These are phyloP conservation scores for Inonotus hispidus DNA, from an alignment of 1,284 basidiomycete species.

Conservation along the genomic window DNA sequence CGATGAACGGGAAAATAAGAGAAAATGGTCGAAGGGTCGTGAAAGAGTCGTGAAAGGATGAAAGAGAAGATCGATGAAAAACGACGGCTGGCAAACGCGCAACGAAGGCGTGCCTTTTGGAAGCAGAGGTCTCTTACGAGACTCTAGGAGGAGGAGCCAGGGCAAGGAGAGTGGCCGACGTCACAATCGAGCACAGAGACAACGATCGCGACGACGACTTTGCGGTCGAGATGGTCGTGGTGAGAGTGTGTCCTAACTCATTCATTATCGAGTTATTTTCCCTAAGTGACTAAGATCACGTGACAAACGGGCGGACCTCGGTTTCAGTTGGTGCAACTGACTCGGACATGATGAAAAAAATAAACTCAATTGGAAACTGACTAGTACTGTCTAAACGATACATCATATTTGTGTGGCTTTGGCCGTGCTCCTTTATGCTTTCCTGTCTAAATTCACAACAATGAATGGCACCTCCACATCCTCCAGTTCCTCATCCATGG, in stretches of 20 bases:
- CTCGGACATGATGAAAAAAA: too few species aligned
- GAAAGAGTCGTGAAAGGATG: conserved; percentile 36
- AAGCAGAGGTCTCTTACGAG: conserved; percentile 5
- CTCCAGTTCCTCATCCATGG: conserved; percentile 84
- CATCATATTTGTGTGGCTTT: too few species aligned
- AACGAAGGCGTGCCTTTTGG: conserved; percentile 88
- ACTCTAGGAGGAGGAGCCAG: conserved; percentile 8
- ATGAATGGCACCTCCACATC: conserved; percentile 83
- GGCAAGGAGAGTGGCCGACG: conserved; percentile 8
- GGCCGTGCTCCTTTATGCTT: neutral
- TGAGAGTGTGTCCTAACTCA: neutral
- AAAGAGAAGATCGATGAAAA: conserved; percentile 28
- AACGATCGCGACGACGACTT: conserved; percentile 19
- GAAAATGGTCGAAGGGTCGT: conserved; percentile 40
- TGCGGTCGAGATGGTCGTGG: conserved; percentile 7
- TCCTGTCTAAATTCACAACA: conserved; percentile 33
- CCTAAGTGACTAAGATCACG: neutral
- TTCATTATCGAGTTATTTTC: neutral
- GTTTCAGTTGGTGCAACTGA: too few species aligned
- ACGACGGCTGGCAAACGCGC: conserved; percentile 67
- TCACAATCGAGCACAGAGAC: conserved; percentile 15
- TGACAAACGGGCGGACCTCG: neutral
- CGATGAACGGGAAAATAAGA: conserved; percentile 11
- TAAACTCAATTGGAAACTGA: too few species aligned
- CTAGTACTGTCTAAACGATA: too few species aligned